Conservation (phyloP, 2,329 filamentous ascomycete species). For the Xylariaceae sp. region DNA sequence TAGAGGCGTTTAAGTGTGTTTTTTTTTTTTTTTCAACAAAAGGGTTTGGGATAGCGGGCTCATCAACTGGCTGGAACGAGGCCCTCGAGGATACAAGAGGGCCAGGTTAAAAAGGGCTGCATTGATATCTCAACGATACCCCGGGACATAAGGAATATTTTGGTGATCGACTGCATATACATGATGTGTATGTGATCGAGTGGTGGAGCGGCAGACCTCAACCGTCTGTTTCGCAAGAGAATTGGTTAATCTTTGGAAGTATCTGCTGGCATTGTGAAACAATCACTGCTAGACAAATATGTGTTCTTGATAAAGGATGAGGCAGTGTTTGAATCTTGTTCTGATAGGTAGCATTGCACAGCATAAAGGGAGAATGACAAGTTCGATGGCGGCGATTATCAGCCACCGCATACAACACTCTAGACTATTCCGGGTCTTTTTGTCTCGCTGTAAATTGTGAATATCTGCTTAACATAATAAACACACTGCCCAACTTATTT, state of each 20-base stretch:
- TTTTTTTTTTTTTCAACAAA: conserved; percentile 47
- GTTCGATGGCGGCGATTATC: neutral
- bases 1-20: conserved; percentile 38
- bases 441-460: too few species aligned
- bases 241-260: neutral
- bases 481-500: too few species aligned
- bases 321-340: neutral
- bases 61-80: conserved; percentile 23
- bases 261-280: neutral
- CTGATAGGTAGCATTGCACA: neutral
- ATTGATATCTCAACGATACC: conserved; percentile 52
- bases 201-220: conserved; percentile 26
- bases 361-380: conserved; percentile 8
- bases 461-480: too few species aligned
- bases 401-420: conserved; percentile 1
- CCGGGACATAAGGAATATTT: conserved; percentile 35
- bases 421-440: neutral
- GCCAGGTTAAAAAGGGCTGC: conserved; percentile 39
- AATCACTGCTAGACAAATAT: neutral
- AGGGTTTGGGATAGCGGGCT: conserved; percentile 37
- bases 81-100: conserved; percentile 33
- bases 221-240: conserved; percentile 25
- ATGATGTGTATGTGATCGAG: conserved; percentile 5
- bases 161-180: conserved; percentile 12
- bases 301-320: neutral